phyloP scores from a whole-genome alignment of 1,139 yeast species.

The Fermentozyma sake region DNA sequence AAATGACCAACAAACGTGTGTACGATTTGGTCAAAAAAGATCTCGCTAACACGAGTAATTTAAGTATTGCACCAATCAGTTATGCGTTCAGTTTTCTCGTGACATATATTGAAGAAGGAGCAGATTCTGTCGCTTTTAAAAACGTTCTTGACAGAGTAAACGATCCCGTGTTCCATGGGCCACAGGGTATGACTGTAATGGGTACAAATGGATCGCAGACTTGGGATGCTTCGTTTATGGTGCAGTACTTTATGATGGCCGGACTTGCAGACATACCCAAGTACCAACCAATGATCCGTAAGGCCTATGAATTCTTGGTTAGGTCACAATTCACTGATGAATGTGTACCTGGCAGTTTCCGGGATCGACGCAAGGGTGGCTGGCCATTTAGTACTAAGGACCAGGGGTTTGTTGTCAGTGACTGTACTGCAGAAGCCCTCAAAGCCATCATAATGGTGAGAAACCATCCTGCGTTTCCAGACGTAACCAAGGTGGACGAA shows the following conservation, averaged over 20 bases:
- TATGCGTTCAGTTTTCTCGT: constrained; percentile 81
- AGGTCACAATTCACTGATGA: constrained; percentile 83
- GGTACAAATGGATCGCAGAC: constrained; percentile 98
- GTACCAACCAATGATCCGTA: constrained; percentile 57
- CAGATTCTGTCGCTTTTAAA: constrained; percentile 55
- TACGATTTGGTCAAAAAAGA: constrained; percentile 72
- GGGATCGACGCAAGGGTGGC: constrained; percentile 86
- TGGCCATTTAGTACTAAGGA: constrained; percentile 96
- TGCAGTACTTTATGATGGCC: constrained; percentile 77
- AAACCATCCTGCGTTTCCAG: constrained; percentile 51
- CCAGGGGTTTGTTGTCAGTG: constrained; percentile 95
- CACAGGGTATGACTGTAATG: constrained; percentile 88
- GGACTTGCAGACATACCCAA: constrained; percentile 72
- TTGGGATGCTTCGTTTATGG: constrained; percentile 92
- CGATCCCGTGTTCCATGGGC: constrained; percentile 79
- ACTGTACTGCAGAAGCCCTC: constrained; percentile 94
- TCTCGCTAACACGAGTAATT: constrained; percentile 67
- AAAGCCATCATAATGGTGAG: constrained; percentile 93
- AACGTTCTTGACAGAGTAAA: constrained; percentile 57
- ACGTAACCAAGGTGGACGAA: constrained; percentile 46
- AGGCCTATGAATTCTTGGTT: constrained; percentile 67
- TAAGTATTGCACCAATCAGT: constrained; percentile 92
- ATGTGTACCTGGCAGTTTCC: constrained; percentile 70
- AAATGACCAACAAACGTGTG: constrained; percentile 48
- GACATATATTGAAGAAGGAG: constrained; percentile 64